Evolutionary conservation across 306 rosid genomes (phyloP).

Genomic region (Acacia acuminata): DNA sequence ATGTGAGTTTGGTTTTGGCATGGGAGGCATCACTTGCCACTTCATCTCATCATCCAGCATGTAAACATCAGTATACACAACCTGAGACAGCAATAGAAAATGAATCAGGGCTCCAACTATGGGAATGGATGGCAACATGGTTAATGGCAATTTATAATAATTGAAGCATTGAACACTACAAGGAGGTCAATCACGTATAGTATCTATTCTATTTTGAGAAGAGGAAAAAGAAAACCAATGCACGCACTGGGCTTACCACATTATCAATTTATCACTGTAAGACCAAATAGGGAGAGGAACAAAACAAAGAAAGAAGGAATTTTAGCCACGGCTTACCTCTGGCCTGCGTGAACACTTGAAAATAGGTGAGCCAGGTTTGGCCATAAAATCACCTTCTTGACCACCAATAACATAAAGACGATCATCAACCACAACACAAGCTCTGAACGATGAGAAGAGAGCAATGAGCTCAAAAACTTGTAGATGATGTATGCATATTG

Average conservation of each 20-base stretch:
- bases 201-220: neutral
- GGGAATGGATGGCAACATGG: neutral
- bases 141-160: constrained; percentile 4
- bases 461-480: constrained; percentile 2
- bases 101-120: neutral
- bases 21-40: constrained; percentile 75
- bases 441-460: constrained; percentile 50
- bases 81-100: constrained; percentile 50
- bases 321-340: constrained; percentile 54
- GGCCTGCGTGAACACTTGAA: constrained; percentile 91
- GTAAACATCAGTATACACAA: constrained; percentile 77
- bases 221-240: neutral
- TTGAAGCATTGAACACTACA: neutral
- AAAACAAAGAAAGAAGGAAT: neutral
- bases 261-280: constrained; percentile 2
- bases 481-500: constrained; percentile 19
- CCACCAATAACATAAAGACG: constrained; percentile 88
- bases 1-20: constrained; percentile 93
- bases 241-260: neutral
- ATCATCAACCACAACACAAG: constrained; percentile 75
- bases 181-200: neutral
- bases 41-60: constrained; percentile 87
- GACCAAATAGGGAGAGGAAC: neutral
- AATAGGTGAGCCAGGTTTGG: constrained; percentile 95
- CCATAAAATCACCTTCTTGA: constrained; percentile 99